Evolutionary conservation across 768 basidiomycete species (phyloP), one percentile per base, ranked within the genome.

Genomic region (Lentinula guzmanii): DNA sequence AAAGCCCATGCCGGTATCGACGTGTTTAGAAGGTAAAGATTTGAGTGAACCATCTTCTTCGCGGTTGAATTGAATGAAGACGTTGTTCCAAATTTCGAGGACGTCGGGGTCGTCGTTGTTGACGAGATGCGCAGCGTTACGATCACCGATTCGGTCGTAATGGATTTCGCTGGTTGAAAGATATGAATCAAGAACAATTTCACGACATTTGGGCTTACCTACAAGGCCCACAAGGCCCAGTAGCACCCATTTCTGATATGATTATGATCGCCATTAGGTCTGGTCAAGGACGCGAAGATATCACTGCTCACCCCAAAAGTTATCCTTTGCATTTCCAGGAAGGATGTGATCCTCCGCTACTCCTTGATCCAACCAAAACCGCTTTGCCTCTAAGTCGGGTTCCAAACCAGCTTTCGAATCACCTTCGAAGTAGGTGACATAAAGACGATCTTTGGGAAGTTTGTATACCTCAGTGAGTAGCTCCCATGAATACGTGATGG

Each of bases 1-100:
- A 73, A 97, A 99, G 46, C 97, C 97, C 95, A 99, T 95, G 55
- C 97, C 97, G 5, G 97, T 99, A 71, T 99, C 97, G 64, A 99
- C 91, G 68, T 99, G 97, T 74, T 95, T 94, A 35, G 88, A 85
- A 28, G 97, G 97, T 13, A 99, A 82, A 1, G 83, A 62, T 57
- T 83, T 86, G 15, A 99, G 82, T 18, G 87, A 85, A 43, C 91
- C 90, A 61, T 95, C 91, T 48, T 86, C 83, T 73, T 98, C 96
- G 52, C 97, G 91, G 72, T 99, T 98, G 79, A 91, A 99, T 69
- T 98, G 95, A 70, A 99, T 98, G 72, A 98, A 99, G 61, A 99
- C 97, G 71, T 97, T 98, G 79, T 99, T 99, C 97, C 97, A 99
- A 66, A 99, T 95, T 74, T 96, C 94, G 61, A 99, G 82, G 7